Evolutionary conservation across 306 rosid genomes (phyloP), one percentile per base, ranked within the genome.

Genomic region (Purshia tridentata): DNA sequence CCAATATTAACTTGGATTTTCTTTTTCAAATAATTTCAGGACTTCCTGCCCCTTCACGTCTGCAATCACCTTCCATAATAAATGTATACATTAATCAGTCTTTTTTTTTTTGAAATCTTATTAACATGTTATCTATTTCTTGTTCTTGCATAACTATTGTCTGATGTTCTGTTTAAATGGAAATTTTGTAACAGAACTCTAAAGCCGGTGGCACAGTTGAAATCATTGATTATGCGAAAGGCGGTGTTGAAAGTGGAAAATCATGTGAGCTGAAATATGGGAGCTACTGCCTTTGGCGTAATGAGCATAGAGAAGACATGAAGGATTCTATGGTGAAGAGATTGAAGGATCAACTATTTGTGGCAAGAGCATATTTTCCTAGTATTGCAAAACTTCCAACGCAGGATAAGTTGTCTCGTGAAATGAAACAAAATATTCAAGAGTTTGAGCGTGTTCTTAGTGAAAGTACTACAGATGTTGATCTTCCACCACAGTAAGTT

Each of bases 331-430:
- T 85, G 87, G 86, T 94, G 75, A 91, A 89, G 81, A 91, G 85
- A 76, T 81, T 94, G 90, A 94, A 94, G 88, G 98, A 89, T 84
- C 86, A 86, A 77, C 76, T 94, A 79, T 94, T 91, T 91, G 98
- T 94, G 75, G 95, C 98, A 55, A 87, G 98, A 84, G 83, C 98
- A 62, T 94, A 91, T 82, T 94, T 82, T 84, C 98, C 98, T 77
- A 94, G 86, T 72, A 85, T 94, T 39, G 97, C 98, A 51, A 94
- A 94, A 84, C 91, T 94, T 67, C 90, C 86, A 71, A 66, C 85
- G 58, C 96, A 91, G 53, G 91, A 86, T 76, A 82, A 85, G 82
- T 81, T 94, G 82, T 83, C 97, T 77, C 87, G 87, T 50, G 88
- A 91, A 76, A n/a, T 94, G 86, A 94, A 74, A 76, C 97, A 86